Percentiles rank a stretch among this genome's conserved stretches.
phyloP scores from a whole-genome alignment of 805 yeast genomes.

The Monosporozyma solicola region DNA sequence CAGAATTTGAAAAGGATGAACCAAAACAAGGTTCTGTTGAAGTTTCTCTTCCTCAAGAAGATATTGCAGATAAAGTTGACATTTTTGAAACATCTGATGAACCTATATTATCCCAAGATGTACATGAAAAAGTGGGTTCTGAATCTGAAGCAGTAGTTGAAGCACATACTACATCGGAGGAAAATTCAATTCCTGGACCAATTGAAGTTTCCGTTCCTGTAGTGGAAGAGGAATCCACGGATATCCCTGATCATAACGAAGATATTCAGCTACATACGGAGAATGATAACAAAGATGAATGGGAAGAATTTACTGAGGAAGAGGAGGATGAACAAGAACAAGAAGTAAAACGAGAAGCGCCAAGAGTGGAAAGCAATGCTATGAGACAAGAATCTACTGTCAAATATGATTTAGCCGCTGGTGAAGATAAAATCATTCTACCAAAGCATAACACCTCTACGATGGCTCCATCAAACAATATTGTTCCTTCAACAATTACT shows the following conservation, averaged over 20 bases:
- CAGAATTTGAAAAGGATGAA: not conserved
- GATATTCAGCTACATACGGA: not conserved
- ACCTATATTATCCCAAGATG: not conserved
- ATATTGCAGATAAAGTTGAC: not conserved
- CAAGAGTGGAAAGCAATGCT: not conserved
- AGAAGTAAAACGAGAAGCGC: not conserved
- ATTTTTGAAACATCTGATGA: not conserved
- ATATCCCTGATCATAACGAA: not conserved
- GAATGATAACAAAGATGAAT: slow-evolving; percentile 3
- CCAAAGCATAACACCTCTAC: slow-evolving; percentile 6
- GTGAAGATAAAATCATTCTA: slow-evolving; percentile 5
- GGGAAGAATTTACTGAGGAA: slow-evolving; percentile 6
- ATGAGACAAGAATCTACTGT: not conserved
- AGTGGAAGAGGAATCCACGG: not conserved
- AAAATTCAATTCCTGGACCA: not conserved
- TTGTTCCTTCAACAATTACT: not conserved
- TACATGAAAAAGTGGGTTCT: not conserved
- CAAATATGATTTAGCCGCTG: not conserved
- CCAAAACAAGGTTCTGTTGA: not conserved
- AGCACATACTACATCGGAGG: not conserved
- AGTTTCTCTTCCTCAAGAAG: not conserved
- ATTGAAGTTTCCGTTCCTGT: not conserved
- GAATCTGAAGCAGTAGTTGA: not conserved
- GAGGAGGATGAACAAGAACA: not conserved
- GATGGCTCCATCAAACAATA: not conserved